These are phyloP conservation scores for Prunus dulcis DNA, from an alignment of 306 rosid species.

Conservation along the genomic window DNA sequence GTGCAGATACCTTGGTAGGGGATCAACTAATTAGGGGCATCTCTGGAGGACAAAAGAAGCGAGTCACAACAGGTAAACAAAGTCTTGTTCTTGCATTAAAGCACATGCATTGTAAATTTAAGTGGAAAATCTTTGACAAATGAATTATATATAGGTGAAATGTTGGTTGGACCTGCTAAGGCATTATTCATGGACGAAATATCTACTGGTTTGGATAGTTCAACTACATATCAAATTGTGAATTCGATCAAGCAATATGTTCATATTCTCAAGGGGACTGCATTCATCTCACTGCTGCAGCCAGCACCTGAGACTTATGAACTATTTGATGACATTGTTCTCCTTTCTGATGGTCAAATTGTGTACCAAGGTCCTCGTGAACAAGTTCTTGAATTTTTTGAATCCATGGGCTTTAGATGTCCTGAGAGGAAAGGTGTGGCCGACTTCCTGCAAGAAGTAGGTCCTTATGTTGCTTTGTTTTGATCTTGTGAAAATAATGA, in stretches of 20 bases:
- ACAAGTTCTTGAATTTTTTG: constrained; percentile 42
- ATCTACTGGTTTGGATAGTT: constrained; percentile 59
- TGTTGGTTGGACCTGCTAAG: constrained; percentile 56
- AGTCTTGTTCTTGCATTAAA: background rate
- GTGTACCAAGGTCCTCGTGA: constrained; percentile 57
- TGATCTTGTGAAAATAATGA: background rate
- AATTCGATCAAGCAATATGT: constrained; percentile 40
- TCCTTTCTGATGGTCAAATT: constrained; percentile 45
- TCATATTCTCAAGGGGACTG: constrained; percentile 43
- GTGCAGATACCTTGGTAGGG: constrained; percentile 57
- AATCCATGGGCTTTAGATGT: constrained; percentile 41
- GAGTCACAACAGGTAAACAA: constrained; percentile 56
- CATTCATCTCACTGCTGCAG: constrained; percentile 48
- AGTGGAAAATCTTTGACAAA: background rate
- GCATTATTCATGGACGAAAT: constrained; percentile 64
- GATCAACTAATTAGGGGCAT: constrained; percentile 42
- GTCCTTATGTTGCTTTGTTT: background rate
- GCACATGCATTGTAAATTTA: background rate
- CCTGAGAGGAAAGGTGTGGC: constrained; percentile 54
- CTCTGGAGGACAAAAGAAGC: constrained; percentile 57
- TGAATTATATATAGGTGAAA: constrained; percentile 34
- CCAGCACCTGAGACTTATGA: constrained; percentile 60
- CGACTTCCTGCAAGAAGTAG: constrained; percentile 46
- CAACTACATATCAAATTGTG: constrained; percentile 52
- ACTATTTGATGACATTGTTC: constrained; percentile 55